Base-by-base conservation (phyloP, 2,329 filamentous ascomycete genomes). In the Aspergillus costaricaensis region DNA sequence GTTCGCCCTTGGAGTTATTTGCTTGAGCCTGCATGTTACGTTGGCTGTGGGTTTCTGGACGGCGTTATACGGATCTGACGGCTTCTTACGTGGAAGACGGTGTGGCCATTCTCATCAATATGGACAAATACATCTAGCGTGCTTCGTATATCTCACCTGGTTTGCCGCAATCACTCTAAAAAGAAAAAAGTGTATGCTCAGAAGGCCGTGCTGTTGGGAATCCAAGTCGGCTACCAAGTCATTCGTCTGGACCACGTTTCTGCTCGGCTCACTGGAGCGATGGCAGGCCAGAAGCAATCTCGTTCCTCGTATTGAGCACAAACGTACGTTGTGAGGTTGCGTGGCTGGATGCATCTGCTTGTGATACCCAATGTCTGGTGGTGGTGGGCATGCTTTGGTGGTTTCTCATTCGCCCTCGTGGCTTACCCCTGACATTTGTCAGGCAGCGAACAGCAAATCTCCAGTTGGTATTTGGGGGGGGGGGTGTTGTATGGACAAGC, bases 11-110 rank as follows among this genome's bases (percentile, higher is more conserved):
- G 68, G 71, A 71, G 69, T 71, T 70, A 64, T 67, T 65, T 68
- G 68, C 67, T 74, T 69, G 68, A 69, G 68, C 67, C 69, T 70
- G 67, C 70, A 71, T 72, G 61, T 69, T 67, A 62, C 65, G 68
- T 70, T 69, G 73, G 66, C 67, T 66, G 63, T 65, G 68, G 68
- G 70, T 65, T 70, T 71, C 68, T 72, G 70, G 73, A 70, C 65
- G 74, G 74, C 74, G 74, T 76, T 75, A 62, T 66, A 69, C 68
- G 74, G 73, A 73, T 75, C 65, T 74, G 69, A 74, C 69, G 69
- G 68, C 68, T 74, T 69, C 67, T 67, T 62, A 65, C 65, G 65
- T 62, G 66, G 68, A 74, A 71, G 68, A 73, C 70, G 69, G 69
- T 67, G 67, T 71, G 68, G 69, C 64, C 67, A 71, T 70, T 71